Conservation (phyloP, 345 rosid genomes). For the Salix caprea region DNA sequence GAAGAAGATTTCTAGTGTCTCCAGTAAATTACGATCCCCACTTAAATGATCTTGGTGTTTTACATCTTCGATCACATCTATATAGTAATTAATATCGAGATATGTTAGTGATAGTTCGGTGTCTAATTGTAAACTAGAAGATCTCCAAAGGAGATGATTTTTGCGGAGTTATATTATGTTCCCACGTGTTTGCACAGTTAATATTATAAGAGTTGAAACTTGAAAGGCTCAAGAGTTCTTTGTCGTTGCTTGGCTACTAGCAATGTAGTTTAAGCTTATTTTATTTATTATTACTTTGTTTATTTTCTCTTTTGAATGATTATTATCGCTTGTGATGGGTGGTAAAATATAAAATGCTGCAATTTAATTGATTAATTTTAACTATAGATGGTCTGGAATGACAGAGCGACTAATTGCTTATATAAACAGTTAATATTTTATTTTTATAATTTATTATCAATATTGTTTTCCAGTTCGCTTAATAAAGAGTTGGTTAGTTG, state of each 20-base stretch:
- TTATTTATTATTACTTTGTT: not conserved
- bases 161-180: not conserved
- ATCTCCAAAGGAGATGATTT: slow-evolving; percentile 1
- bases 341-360: not conserved
- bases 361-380: no score
- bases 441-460: no score
- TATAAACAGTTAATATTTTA: no score
- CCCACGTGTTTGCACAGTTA: not conserved
- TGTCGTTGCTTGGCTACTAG: not conserved
- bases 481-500: no score
- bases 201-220: not conserved
- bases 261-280: not conserved
- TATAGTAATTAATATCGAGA: not conserved
- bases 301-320: not conserved
- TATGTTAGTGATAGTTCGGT: not conserved
- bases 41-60: slow-evolving; percentile 1
- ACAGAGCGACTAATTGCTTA: not conserved
- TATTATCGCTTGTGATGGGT: not conserved
- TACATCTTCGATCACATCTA: not conserved
- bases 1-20: slow-evolving; percentile 11
- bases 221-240: not conserved
- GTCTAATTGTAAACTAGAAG: slow-evolving; percentile 9
- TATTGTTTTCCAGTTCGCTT: no score
- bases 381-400: not conserved
- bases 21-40: slow-evolving; percentile 7